phyloP scores from a whole-genome alignment of 116 monocot genomes.

The Zostera marina region DNA sequence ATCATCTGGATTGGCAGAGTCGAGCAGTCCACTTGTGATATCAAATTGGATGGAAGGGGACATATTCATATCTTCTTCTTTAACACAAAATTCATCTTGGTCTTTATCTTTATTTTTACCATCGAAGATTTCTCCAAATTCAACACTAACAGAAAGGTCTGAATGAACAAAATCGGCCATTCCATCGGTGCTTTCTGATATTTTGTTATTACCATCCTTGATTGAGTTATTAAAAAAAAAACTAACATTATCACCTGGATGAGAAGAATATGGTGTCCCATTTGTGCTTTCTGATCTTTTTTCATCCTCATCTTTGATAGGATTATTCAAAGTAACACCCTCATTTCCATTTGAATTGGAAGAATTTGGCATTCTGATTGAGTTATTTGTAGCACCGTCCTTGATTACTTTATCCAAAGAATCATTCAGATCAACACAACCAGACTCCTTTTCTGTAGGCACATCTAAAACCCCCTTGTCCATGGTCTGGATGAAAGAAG shows the following conservation, averaged over 20 bases:
- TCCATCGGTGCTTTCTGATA: neutral
- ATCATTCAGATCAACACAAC: neutral
- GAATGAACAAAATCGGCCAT: neutral
- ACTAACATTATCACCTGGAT: neutral
- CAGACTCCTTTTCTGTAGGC: constrained; percentile 1
- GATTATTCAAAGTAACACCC: neutral
- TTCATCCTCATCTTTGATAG: neutral
- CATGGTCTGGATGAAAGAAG: constrained; percentile 3
- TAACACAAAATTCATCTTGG: neutral
- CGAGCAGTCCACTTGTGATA: neutral
- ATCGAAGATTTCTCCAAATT: neutral
- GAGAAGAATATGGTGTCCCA: neutral
- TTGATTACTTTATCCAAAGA: neutral
- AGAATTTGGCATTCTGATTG: neutral
- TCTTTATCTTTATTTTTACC: constrained; percentile 1
- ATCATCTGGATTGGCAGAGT: neutral
- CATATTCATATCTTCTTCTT: neutral
- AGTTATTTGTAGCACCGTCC: neutral
- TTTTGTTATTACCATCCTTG: neutral
- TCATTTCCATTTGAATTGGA: neutral
- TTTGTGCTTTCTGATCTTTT: neutral
- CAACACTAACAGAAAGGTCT: neutral
- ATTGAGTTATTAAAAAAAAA: neutral
- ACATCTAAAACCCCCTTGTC: constrained; percentile 2
- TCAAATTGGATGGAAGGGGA: too few relatives aligned